Conservation (phyloP, 208 protist genomes). For the Leishmania guyanensis region DNA sequence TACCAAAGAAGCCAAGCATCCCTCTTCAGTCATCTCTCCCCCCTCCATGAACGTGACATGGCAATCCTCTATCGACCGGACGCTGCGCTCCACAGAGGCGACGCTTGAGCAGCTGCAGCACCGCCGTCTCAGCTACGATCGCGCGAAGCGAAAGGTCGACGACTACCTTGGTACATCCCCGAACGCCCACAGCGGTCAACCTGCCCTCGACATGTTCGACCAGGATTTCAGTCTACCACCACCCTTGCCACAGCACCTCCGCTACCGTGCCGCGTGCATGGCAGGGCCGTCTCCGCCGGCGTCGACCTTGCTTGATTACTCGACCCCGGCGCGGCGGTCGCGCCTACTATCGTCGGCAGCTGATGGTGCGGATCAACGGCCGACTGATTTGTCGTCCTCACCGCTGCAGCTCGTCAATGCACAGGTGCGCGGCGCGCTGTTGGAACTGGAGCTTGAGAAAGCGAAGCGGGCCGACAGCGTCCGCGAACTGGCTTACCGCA, state of each 20-base stretch:
- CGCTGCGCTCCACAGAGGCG: conserved; percentile 51
- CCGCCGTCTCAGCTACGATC: conserved; percentile 38
- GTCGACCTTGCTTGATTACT: not conserved
- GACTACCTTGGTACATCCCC: conserved; percentile 25
- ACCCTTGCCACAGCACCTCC: conserved; percentile 38
- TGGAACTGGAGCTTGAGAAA: conserved; percentile 79
- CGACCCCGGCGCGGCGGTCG: not conserved
- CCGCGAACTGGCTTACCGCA: conserved; percentile 46
- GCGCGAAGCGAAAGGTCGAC: conserved; percentile 30
- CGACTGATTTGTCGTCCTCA: conserved; percentile 6
- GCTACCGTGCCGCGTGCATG: conserved; percentile 20
- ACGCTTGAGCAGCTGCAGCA: conserved; percentile 55
- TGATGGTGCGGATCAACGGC: not conserved
- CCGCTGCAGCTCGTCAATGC: conserved; percentile 43
- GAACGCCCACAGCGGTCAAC: not conserved
- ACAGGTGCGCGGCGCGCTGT: conserved; percentile 52
- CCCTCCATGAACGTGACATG: conserved; percentile 26
- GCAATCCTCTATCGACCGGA: conserved; percentile 40
- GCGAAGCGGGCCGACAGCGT: conserved; percentile 59
- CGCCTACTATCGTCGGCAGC: not conserved
- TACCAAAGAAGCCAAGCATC: not conserved
- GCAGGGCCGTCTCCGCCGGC: conserved; percentile 2
- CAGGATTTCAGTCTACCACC: conserved; percentile 33
- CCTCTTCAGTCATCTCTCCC: not conserved
- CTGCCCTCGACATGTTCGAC: conserved; percentile 17